Conservation (phyloP, 192 early-diverging fungal species). For the Backusella macrospora region DNA sequence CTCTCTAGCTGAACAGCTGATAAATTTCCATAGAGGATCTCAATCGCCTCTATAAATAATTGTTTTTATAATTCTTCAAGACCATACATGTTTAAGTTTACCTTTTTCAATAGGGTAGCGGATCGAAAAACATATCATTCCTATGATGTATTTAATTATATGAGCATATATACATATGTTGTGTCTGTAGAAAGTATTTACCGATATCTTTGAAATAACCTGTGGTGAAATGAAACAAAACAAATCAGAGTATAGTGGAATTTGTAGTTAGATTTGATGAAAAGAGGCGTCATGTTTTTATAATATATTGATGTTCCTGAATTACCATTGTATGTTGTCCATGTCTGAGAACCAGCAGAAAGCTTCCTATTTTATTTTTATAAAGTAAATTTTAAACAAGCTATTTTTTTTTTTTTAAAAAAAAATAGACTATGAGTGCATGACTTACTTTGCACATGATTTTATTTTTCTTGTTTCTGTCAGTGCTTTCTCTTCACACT, state of each 20-base stretch:
- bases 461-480: constrained; percentile 11
- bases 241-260: too few relatives aligned
- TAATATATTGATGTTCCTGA: background rate
- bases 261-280: too few relatives aligned
- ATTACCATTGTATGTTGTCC: constrained; percentile 4
- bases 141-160: background rate
- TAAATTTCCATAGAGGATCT: background rate
- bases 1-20: background rate
- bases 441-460: constrained; percentile 3
- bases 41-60: background rate
- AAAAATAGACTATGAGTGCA: background rate
- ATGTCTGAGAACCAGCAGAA: background rate
- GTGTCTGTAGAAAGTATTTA: background rate
- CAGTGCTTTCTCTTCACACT: background rate
- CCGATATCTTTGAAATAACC: constrained; percentile 11
- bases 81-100: background rate
- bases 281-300: too few relatives aligned
- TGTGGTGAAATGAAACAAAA: background rate
- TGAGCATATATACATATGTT: background rate
- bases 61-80: background rate
- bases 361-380: background rate
- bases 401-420: background rate
- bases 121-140: background rate
- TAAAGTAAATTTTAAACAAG: background rate
- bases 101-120: constrained; percentile 1